Conservation (phyloP, 257 asterid genomes). For the Agastache rugosa region DNA sequence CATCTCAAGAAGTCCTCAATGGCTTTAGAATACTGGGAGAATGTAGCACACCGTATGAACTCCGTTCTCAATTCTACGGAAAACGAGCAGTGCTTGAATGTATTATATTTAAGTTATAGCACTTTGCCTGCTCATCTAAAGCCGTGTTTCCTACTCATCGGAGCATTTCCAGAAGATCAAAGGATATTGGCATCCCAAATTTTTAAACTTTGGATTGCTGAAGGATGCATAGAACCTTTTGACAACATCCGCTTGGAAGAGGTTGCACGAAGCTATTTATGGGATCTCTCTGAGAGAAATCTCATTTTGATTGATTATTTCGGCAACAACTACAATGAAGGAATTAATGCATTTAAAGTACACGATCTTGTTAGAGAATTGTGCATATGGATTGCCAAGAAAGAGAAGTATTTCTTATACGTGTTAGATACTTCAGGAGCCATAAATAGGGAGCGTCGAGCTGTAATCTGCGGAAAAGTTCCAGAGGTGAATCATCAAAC, state of each 20-base stretch:
- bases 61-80: not conserved
- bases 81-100: not conserved
- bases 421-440: not conserved
- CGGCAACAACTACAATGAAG: not conserved
- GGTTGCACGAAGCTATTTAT: not conserved
- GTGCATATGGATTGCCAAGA: not conserved
- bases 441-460: not conserved
- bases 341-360: not conserved
- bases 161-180: not conserved
- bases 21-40: not conserved
- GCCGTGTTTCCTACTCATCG: not conserved
- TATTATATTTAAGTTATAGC: not conserved
- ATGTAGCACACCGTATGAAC: not conserved
- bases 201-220: not conserved
- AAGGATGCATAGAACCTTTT: not conserved
- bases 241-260: not conserved
- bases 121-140: slow-evolving; percentile 1
- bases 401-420: not conserved
- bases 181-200: not conserved
- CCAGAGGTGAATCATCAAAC: not conserved
- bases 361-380: not conserved
- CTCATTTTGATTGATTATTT: not conserved
- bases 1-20: not conserved
- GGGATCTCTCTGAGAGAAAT: not conserved
- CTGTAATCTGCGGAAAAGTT: not conserved